A percentile compares a stretch with the other conserved stretches of the same genome.
Evolutionary conservation across 148 eudicot species (phyloP).

Genomic region (Mesembryanthemum crystallinum): DNA sequence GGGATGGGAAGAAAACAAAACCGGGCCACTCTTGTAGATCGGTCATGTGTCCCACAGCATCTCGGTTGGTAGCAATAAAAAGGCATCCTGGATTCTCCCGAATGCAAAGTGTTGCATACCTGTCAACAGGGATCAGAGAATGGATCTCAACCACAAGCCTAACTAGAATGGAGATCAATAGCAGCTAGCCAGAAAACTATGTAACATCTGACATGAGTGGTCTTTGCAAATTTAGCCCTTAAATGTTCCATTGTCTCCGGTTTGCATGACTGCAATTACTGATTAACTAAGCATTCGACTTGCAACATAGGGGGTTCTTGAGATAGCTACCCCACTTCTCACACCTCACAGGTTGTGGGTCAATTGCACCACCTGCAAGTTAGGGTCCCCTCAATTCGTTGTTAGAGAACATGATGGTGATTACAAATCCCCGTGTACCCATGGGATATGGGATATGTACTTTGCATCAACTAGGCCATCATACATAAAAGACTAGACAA

Average conservation of each 20-base stretch:
- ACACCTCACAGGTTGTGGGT: neutral
- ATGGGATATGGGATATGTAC: too few species aligned
- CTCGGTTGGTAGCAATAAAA: conserved; percentile 89
- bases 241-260: neutral
- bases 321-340: neutral
- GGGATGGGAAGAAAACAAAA: conserved; percentile 22
- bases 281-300: too few species aligned
- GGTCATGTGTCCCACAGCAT: conserved; percentile 88
- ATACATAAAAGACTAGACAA: too few species aligned
- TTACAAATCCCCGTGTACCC: too few species aligned
- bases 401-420: too few species aligned
- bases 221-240: neutral
- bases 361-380: too few species aligned
- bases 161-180: neutral
- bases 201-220: neutral
- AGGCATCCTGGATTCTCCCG: conserved; percentile 97
- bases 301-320: conserved; percentile 3
- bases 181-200: neutral
- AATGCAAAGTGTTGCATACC: conserved; percentile 94
- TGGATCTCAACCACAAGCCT: neutral
- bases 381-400: too few species aligned
- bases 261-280: neutral
- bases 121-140: conserved; percentile 24
- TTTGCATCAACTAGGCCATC: too few species aligned
- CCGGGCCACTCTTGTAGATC: conserved; percentile 98